phyloP scores from a whole-genome alignment of 768 basidiomycete genomes.

The Tubosaeta sp. region DNA sequence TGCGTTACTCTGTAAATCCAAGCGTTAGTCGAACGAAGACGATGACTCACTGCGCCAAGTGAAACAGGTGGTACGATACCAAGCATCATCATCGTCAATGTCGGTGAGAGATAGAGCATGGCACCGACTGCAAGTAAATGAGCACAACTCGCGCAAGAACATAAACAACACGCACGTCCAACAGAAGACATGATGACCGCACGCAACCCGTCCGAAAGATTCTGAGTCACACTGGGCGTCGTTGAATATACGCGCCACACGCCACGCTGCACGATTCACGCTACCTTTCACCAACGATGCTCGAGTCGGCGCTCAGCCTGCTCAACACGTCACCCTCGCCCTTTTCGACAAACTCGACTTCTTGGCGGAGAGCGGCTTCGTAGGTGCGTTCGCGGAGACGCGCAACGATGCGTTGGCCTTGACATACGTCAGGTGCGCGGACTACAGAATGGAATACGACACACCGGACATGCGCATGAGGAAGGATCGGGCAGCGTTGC shows the following conservation, averaged over 20 bases:
- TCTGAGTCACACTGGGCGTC: constrained; percentile 59
- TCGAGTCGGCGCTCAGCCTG: constrained; percentile 85
- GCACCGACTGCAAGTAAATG: constrained; percentile 65
- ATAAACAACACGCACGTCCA: constrained; percentile 57
- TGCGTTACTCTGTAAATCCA: constrained; percentile 2
- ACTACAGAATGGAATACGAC: constrained; percentile 9
- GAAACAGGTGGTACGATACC: constrained; percentile 87
- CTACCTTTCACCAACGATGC: constrained; percentile 90
- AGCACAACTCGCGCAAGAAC: not conserved
- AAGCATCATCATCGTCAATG: constrained; percentile 88
- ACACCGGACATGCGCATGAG: constrained; percentile 83
- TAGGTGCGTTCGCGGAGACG: constrained; percentile 81
- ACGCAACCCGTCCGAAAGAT: constrained; percentile 75
- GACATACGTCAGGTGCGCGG: not conserved
- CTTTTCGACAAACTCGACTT: constrained; percentile 89
- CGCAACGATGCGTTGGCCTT: constrained; percentile 86
- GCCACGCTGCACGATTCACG: not conserved
- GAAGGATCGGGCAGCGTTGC: constrained; percentile 79
- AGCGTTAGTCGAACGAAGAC: constrained; percentile 1
- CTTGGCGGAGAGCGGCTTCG: constrained; percentile 77
- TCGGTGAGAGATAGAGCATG: constrained; percentile 91
- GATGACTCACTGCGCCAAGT: constrained; percentile 63
- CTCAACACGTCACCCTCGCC: constrained; percentile 94
- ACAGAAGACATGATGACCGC: constrained; percentile 92
- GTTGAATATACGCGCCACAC: not conserved